These are phyloP conservation scores for Aspergillus sclerotioniger DNA, from an alignment of 495 filamentous ascomycete genomes.

Conservation along the genomic window DNA sequence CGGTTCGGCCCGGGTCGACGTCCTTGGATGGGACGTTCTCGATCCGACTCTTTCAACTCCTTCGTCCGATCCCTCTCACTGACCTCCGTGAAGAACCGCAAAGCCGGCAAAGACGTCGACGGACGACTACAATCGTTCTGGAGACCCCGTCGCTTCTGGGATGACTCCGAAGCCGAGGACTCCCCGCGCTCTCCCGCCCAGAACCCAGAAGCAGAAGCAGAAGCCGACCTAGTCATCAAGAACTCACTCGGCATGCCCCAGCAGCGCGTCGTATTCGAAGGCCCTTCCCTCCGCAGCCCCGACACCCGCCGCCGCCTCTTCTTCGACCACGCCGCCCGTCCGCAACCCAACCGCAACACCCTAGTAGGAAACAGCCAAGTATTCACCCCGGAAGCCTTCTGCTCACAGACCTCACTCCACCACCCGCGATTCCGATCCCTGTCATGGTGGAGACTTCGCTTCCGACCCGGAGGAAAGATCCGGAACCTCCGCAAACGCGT, in stretches of 20 bases:
- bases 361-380: slow-evolving; percentile 33
- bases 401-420: slow-evolving; percentile 32
- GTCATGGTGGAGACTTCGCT: slow-evolving; percentile 47
- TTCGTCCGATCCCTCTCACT: slow-evolving; percentile 44
- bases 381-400: slow-evolving; percentile 27
- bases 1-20: slow-evolving; percentile 56
- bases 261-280: slow-evolving; percentile 48
- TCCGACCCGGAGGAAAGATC: slow-evolving; percentile 54
- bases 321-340: slow-evolving; percentile 20
- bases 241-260: slow-evolving; percentile 55
- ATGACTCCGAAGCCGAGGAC: slow-evolving; percentile 56
- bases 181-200: slow-evolving; percentile 20
- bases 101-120: slow-evolving; percentile 42
- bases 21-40: slow-evolving; percentile 54
- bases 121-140: slow-evolving; percentile 75
- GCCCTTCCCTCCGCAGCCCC: slow-evolving; percentile 38
- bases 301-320: slow-evolving; percentile 27
- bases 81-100: slow-evolving; percentile 45
- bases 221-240: slow-evolving; percentile 36
- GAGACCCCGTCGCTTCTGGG: slow-evolving; percentile 72
- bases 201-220: slow-evolving; percentile 26
- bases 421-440: slow-evolving; percentile 40
- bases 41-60: slow-evolving; percentile 51
- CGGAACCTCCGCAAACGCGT: slow-evolving; percentile 52
- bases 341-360: slow-evolving; percentile 31